Base-by-base conservation (phyloP, 495 filamentous ascomycete species). In the Penicillium odoratum region DNA sequence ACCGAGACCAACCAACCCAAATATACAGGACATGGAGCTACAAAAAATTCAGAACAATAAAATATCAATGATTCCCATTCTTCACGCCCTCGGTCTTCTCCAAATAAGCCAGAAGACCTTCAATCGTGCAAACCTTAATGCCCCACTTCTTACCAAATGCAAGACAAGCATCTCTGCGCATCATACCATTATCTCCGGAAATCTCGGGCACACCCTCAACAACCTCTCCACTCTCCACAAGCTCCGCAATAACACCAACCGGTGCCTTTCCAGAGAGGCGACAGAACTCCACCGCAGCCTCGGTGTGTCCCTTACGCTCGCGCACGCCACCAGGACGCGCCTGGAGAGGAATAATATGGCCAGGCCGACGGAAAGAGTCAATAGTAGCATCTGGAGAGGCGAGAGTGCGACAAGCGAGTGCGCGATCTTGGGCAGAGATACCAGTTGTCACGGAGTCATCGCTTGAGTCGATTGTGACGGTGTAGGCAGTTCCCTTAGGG, bases 71-170 rank as follows among this genome's bases (percentile, higher is more conserved):
- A 57, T 69, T 66, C 30, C 76, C 76, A 70, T 79, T 79, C 52
- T 64, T 57, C 42, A 62, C 51, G 48, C 69, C 71, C 61, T 77
- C 74, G 47, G 60, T 69, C 59, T 64, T 83, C 74, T 96, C 88
- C 48, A 98, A 69, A 71, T 93, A 90, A 55, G 70, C 77, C 40
- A 93, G 88, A 74, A 98, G 74, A 70, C 90, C 92, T 68, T 92
- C 93, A 74, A 98, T 98, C 7, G 94, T 98, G 72, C 93, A 96
- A 42, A 96, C 91, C 76, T 88, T 93, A 59, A 98, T 74, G 9
- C 92, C 92, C 88, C 90, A 98, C 69, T 81, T 85, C 72, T 83
- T 83, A 11, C 92, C 95, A 81, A 98, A 98, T 33, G 74, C 81
- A 68, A 98, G 78, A 69, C 94, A 98, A 4, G 82, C 88, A 81